Evolutionary conservation across 352 stramenopile genomes (phyloP), one percentile per base, ranked within the genome.

Genomic region (Phytophthora pluvialis): DNA sequence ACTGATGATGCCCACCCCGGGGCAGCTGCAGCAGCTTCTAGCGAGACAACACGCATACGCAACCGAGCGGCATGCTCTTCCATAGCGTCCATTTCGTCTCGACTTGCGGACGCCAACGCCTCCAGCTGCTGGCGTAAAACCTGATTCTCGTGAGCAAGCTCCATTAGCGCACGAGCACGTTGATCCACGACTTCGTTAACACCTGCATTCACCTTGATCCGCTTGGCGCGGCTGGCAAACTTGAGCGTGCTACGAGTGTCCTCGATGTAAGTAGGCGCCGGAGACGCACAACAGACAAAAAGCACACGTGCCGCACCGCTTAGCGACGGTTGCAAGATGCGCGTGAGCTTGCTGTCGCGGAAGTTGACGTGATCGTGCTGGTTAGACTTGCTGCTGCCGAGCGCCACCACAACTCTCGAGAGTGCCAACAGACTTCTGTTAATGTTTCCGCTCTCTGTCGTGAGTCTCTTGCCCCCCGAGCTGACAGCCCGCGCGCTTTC

Each of bases 261-360:
- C 53, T 95, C 86, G n/a, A 89, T 81, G 36, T 94, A 88, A 3
- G 77, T 72, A 39, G 76, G 68, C 13, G 91, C 80, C 12, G 87
- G 86, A 60, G 87, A 96, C 18, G 92, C 72, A 64, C 88, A 96
- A 11, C 88, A 91, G 3, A 98, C 88, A 49, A 98, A 86, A 31
- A 91, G 73, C 12, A 90, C 96, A 9, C 84, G 84, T 18, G 79
- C 83, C 50, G 92, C 90, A 28, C 87, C 91, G 12, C 90, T 86
- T 0, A 97, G 70, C 12, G 86, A 93, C 44, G 97, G 90, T 52
- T 97, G 88, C 28, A 98, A 78, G 26, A 98, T 73, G 9, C 94
- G 87, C 36, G 95, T 98, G 13, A 98, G 85, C 63, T 97, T 98
- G 9, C 88, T 97, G 64, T 98, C 92, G 21, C 95, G 78, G 46